Evolutionary conservation across 129 eudicot species (phyloP), one percentile per base, ranked within the genome.

Genomic region (Arctium lappa): DNA sequence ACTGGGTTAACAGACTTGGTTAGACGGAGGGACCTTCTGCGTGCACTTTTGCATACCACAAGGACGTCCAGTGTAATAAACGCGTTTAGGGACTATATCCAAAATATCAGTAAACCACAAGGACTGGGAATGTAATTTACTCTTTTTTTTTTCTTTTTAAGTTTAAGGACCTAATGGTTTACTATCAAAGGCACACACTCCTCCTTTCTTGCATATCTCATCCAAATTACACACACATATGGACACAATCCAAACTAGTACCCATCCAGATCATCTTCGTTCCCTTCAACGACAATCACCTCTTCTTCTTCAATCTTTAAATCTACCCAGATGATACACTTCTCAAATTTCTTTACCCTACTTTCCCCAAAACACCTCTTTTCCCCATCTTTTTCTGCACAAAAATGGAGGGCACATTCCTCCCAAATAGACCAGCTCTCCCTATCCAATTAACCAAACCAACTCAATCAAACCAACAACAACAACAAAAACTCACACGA

Each of bases 391-490:
- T 83, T 36, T 70, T 69, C 30, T 10, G 6, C 72, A 18, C 87
- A 30, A 75, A 78, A 80, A 94, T 91, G 97, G 97, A 92, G 72
- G 98, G 93, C 40, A 83, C 88, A 69, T 82, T 88, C 16, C 89
- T 92, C 83, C 96, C 97, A 6, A 92, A 89, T 86, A 86, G 92
- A 73, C 98, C 97, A 36, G 81, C 93, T 37, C 84, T 94, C 75
- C 98, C 98, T 42, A 80, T 82, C 3, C 98, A 88, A 76, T 88
- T 85, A 38, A 72, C 93, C 74, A 94, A 94, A 79, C 91, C 97
- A 48, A 81, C 85, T 22, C 86, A 83, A 83, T 70, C 91, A 70
- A 91, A 77, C 91, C 85, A 62, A 46, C 86, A 69, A 33, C 83
- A 79, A 50, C 85, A 62, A 62, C 86, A 77, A 62, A 71, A 73